A percentile compares a stretch with the other conserved stretches of the same genome.
These are phyloP conservation scores for Penicillium sp. DNA, from an alignment of 2,329 filamentous ascomycete species.

Conservation along the genomic window DNA sequence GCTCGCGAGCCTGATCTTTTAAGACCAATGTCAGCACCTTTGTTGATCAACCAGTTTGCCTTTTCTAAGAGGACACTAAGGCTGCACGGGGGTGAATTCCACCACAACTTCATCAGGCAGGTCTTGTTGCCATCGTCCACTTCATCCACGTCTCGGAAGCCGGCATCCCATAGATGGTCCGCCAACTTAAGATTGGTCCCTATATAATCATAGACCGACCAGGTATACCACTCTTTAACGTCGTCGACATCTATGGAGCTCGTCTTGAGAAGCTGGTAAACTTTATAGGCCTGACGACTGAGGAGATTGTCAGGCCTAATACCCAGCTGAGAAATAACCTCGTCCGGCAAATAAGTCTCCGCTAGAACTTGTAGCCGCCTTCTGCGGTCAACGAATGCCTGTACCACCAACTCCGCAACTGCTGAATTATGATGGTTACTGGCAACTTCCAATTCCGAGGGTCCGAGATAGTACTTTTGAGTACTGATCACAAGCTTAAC, in stretches of 20 bases:
- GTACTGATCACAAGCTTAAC: constrained; percentile 7
- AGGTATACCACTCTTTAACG: background rate
- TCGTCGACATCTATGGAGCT: background rate
- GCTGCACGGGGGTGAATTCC: background rate
- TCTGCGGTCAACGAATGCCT: constrained; percentile 10
- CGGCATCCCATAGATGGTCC: constrained; percentile 13
- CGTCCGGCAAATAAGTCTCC: constrained; percentile 3
- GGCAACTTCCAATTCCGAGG: background rate
- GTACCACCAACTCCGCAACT: background rate
- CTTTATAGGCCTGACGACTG: constrained; percentile 6
- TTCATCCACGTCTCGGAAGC: constrained; percentile 15
- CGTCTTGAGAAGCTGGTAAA: background rate
- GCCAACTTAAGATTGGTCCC: constrained; percentile 14
- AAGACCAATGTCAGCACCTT: constrained; percentile 16
- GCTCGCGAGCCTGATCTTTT: background rate
- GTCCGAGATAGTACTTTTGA: constrained; percentile 3
- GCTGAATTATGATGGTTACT: constrained; percentile 1
- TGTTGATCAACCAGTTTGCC: constrained; percentile 12
- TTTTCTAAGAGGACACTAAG: constrained; percentile 10
- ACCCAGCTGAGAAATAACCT: background rate
- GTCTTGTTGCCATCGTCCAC: constrained; percentile 4
- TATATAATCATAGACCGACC: constrained; percentile 16
- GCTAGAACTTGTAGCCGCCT: constrained; percentile 9
- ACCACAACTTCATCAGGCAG: constrained; percentile 6
- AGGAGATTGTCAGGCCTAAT: constrained; percentile 3